These are phyloP conservation scores for Hortaea sp. DNA, from an alignment of 2,329 filamentous ascomycete genomes.

Conservation along the genomic window DNA sequence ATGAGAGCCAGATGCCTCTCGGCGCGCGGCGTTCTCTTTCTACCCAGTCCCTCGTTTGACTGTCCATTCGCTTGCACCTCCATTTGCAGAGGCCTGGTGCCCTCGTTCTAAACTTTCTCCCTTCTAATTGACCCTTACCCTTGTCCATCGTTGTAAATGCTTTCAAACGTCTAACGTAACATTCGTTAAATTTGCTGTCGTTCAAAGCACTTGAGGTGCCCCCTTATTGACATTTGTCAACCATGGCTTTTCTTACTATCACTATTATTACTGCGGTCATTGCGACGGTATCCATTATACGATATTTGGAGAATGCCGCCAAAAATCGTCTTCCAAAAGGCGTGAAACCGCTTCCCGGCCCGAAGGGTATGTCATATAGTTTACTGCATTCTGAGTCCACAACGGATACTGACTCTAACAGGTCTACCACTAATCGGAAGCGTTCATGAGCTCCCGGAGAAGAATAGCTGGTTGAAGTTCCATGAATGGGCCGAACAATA, in stretches of 20 bases:
- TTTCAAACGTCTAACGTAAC: no score
- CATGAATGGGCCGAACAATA: slow-evolving; percentile 32
- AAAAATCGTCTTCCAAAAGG: background rate
- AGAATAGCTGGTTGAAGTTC: slow-evolving; percentile 36
- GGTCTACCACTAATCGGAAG: slow-evolving; percentile 35
- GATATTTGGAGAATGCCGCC: background rate
- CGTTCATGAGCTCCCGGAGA: slow-evolving; percentile 33
- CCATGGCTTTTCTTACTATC: background rate
- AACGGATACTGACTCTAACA: slow-evolving; percentile 9
- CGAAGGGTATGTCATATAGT: background rate
- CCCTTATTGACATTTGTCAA: background rate
- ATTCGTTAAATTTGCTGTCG: no score
- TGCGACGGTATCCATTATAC: background rate
- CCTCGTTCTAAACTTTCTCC: no score
- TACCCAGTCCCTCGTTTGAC: no score
- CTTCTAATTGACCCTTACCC: no score
- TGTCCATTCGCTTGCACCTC: no score
- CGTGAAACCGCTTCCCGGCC: background rate
- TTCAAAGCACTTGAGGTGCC: no score
- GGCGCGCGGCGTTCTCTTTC: no score
- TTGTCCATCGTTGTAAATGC: no score
- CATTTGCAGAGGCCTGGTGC: no score
- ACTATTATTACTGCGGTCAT: background rate
- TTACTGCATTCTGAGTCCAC: background rate
- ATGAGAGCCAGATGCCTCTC: no score